Evolutionary conservation across 805 yeast species (phyloP).

Genomic region (Kodamaea kakaduensis): DNA sequence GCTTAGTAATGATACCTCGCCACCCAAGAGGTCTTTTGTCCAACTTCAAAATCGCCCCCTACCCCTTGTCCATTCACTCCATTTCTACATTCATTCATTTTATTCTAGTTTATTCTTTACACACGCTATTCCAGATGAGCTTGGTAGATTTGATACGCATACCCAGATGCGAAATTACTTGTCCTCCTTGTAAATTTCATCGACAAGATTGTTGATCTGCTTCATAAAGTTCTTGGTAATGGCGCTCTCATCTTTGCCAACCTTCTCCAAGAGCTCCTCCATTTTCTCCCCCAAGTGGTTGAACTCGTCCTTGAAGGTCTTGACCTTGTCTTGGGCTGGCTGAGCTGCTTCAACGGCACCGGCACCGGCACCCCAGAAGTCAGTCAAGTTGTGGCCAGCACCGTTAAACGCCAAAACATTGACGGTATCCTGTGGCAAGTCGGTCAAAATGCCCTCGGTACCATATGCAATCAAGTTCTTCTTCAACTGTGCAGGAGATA

Average conservation of each 20-base stretch:
- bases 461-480: slow-evolving; percentile 50
- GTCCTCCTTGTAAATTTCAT: slow-evolving; percentile 22
- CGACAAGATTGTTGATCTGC: slow-evolving; percentile 26
- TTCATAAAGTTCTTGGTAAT: too few species aligned
- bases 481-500: slow-evolving; percentile 53
- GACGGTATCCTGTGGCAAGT: slow-evolving; percentile 47
- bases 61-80: not conserved
- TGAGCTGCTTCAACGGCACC: slow-evolving; percentile 5
- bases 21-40: not conserved
- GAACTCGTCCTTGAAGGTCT: slow-evolving; percentile 3
- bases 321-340: not conserved
- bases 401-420: slow-evolving; percentile 60
- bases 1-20: not conserved
- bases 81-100: not conserved
- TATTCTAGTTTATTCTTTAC: slow-evolving; percentile 1
- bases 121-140: not conserved
- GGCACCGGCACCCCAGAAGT: slow-evolving; percentile 41
- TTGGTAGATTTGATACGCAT: not conserved
- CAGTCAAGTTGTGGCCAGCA: slow-evolving; percentile 50
- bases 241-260: slow-evolving; percentile 18
- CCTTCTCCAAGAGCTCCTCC: slow-evolving; percentile 19
- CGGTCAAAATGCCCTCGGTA: slow-evolving; percentile 44
- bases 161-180: too few species aligned
- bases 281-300: slow-evolving; percentile 16
- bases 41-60: not conserved